These are phyloP conservation scores for Peniophora sp. DNA, from an alignment of 1,284 basidiomycete species.

Conservation along the genomic window DNA sequence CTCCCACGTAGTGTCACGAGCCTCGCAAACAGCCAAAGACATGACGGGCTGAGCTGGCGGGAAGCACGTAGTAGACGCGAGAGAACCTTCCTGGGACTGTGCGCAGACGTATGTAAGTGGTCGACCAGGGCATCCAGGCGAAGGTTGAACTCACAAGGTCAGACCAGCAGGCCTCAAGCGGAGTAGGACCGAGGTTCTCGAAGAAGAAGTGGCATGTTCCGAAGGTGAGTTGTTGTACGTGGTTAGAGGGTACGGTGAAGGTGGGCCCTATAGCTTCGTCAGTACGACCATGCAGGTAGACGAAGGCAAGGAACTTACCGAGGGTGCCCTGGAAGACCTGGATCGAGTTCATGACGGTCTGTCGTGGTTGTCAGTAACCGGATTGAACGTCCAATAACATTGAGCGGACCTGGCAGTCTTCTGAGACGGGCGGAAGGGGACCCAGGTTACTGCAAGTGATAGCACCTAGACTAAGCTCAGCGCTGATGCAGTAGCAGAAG, in stretches of 20 bases:
- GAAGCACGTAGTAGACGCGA: background rate
- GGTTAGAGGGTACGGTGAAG: slow-evolving; percentile 17
- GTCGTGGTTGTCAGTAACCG: too few relatives aligned
- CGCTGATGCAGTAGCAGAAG: background rate
- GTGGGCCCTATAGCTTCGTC: slow-evolving; percentile 13
- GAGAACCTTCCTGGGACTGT: background rate
- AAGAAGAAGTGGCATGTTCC: slow-evolving; percentile 22
- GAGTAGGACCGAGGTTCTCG: slow-evolving; percentile 13
- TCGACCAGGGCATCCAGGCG: background rate
- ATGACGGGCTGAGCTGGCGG: background rate
- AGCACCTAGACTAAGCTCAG: slow-evolving; percentile 8
- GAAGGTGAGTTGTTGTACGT: slow-evolving; percentile 19
- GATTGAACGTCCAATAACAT: too few relatives aligned
- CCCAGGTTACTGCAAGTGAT: slow-evolving; percentile 14
- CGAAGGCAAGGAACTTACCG: slow-evolving; percentile 5
- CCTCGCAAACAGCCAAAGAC: background rate
- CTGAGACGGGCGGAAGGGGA: slow-evolving; percentile 16
- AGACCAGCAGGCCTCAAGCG: slow-evolving; percentile 21
- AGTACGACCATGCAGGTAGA: background rate
- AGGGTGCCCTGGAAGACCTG: slow-evolving; percentile 15
- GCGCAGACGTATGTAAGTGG: background rate
- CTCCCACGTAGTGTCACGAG: background rate
- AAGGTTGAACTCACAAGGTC: slow-evolving; percentile 12
- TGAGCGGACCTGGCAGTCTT: slow-evolving; percentile 20
- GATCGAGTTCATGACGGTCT: slow-evolving; percentile 18